Evolutionary conservation across 805 yeast genomes (phyloP), one percentile per base, ranked within the genome.

Genomic region (Spathaspora boniae): DNA sequence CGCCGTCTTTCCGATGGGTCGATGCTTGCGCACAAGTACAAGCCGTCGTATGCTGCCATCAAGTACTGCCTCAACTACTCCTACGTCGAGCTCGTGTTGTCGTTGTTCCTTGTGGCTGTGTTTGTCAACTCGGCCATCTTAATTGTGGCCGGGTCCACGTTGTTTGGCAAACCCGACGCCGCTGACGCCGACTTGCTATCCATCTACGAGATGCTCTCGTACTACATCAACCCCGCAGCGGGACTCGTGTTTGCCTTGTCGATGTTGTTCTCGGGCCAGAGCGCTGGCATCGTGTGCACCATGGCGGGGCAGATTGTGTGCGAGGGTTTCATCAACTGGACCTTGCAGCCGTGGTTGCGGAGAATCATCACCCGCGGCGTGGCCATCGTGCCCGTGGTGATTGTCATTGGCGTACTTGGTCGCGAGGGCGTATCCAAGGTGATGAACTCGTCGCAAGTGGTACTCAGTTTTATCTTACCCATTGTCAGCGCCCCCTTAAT

Each of bases 281-380:
- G 70, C 43, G 73, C 73, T 4, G 73, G 73, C 11, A 67, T 68
- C 25, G 73, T 68, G 9, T 68, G 73, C 45, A 68, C 73, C 4
- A 68, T 68, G 73, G 69, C 73, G 2, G 73, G 73, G 9, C 73
- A 68, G 45, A 68, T 68, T 36, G 57, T 68, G 11, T 58, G 67
- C 25, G 73, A 68, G 42, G 73, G 73, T 0, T 68, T 68, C 43
- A 64, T 68, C 31, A 64, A 65, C 42, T 68, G 73, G 73, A 46
- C 68, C 1, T 43, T 68, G 30, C 46, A 50, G 35, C 72, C 73
- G 1, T 68, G 73, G 73, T 47, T 63, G 6, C 58, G 73, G 38
- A 50, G 73, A 31, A 51, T 68, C 9, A 44, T 65, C 12, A 68
- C 73, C 4, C 51, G 73, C 40, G 51, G 60, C 1, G 42, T 68